Percentiles rank a stretch among this genome's conserved stretches.
Conservation (phyloP, 2,329 filamentous ascomycete species). For the Neonectria sp. region DNA sequence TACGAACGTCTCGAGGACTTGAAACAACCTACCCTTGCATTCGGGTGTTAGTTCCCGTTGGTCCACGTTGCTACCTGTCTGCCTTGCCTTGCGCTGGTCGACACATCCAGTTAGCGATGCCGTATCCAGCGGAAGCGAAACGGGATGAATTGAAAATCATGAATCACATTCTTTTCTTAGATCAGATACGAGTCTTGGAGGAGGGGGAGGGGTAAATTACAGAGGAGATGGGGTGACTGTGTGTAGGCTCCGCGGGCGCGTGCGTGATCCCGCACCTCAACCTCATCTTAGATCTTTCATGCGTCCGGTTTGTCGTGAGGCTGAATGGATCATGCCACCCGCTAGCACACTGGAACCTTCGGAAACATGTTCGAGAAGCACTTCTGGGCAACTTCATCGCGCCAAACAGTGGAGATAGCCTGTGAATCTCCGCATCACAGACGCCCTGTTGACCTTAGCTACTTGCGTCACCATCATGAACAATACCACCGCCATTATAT, state of each 20-base stretch:
- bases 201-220: constrained; percentile 19
- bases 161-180: not conserved
- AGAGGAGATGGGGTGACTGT: not conserved
- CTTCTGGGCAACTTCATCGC: constrained; percentile 16
- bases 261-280: constrained; percentile 14
- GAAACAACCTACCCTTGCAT: constrained; percentile 30
- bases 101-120: not conserved
- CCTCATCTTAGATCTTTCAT: constrained; percentile 33
- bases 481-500: constrained; percentile 18
- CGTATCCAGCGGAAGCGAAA: not conserved
- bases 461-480: constrained; percentile 4
- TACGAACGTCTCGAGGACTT: constrained; percentile 31
- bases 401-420: constrained; percentile 26
- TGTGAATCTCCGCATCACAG: constrained; percentile 30
- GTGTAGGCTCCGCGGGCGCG: constrained; percentile 8
- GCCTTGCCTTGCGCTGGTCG: not conserved
- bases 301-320: constrained; percentile 14
- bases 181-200: not conserved
- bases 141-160: not conserved
- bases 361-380: constrained; percentile 32
- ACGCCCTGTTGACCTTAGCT: constrained; percentile 22
- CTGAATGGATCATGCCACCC: constrained; percentile 28
- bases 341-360: constrained; percentile 18
- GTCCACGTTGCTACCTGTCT: constrained; percentile 24
- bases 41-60: constrained; percentile 25